Evolutionary conservation across 805 yeast genomes (phyloP), one percentile per base, ranked within the genome.

Genomic region (Cyberlindnera samutprakarnensis): DNA sequence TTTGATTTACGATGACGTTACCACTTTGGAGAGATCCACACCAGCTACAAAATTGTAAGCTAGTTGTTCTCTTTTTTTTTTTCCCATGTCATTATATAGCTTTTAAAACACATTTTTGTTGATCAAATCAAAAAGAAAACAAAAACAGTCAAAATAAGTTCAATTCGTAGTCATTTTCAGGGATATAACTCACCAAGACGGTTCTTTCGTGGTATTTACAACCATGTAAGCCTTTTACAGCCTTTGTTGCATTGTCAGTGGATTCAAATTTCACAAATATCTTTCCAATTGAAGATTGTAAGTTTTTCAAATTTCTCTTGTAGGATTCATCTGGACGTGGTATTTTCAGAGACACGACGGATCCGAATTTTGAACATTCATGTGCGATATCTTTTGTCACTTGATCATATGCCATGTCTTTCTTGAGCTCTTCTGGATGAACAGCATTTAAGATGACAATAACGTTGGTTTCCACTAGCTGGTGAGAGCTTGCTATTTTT

Each of bases 1-100:
- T 22, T 66, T 81, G 57, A 66, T 82, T 51, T 82, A 82, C 55
- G 87, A 81, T 46, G 83, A 82, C 36, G 70, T 78, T 36, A 70
- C 78, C 29, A 74, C 82, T 3, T 36, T 61, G 27, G 62, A 46
- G 31, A 49, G 47, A 43, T 16, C 45, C 9, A 19, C 27, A 3
- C 32, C 39, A 6, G 50, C 50, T 12, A 33, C 39, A 8, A 46
- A 40, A 32, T 37, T 45, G 28, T 45, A 26, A 41, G 13, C n/a
- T 25, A 14, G 17, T 12, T 10, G n/a, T 8, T 13, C 11, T 11
- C 14, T 9, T 14, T n/a, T 29, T 17, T 23, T 19, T 27, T 18
- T 14, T 13, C n/a, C 14, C 14, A 18, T 27, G 14, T 12, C 13
- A 12, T 13, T 18, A 13, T 11, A 11, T 19, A 8, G 22, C 8